These are phyloP conservation scores for Prunus dulcis DNA, from an alignment of 306 rosid genomes.

Conservation along the genomic window DNA sequence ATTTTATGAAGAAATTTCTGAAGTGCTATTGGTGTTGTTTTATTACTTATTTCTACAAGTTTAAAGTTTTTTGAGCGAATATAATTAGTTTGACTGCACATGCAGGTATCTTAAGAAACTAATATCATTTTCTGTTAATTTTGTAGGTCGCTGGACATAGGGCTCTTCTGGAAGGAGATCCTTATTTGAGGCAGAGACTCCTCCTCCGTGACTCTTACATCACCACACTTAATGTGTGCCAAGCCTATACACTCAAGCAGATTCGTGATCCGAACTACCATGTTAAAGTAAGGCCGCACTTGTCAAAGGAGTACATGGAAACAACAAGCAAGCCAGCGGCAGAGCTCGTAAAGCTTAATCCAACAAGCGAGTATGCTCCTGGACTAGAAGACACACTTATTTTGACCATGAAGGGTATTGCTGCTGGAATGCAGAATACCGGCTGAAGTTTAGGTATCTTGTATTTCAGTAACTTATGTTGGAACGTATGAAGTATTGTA, in stretches of 20 bases:
- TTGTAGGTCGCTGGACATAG: conserved; percentile 85
- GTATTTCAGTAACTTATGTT: not conserved
- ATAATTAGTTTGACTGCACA: not conserved
- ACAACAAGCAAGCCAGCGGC: conserved; percentile 88
- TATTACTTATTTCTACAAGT: not conserved
- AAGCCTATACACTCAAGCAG: conserved; percentile 85
- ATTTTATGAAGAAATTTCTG: not conserved
- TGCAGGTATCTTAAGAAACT: not conserved
- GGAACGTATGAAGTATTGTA: conserved; percentile 6
- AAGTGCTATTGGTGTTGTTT: not conserved
- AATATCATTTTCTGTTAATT: conserved; percentile 8
- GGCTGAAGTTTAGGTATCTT: conserved; percentile 44
- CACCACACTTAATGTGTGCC: conserved; percentile 88
- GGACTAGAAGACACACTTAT: conserved; percentile 98
- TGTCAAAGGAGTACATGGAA: conserved; percentile 80
- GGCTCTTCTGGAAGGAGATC: conserved; percentile 93
- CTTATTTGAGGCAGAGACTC: conserved; percentile 92
- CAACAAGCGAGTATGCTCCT: conserved; percentile 90
- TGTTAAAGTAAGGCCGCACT: conserved; percentile 73
- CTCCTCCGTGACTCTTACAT: conserved; percentile 90
- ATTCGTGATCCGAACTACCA: conserved; percentile 83
- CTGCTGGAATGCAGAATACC: conserved; percentile 99
- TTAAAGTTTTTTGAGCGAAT: not conserved
- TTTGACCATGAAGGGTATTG: conserved; percentile 98
- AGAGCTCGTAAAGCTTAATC: conserved; percentile 93